These are phyloP conservation scores for Pelagomonas calceolata DNA, from an alignment of 108 stramenopile genomes.

Conservation along the genomic window DNA sequence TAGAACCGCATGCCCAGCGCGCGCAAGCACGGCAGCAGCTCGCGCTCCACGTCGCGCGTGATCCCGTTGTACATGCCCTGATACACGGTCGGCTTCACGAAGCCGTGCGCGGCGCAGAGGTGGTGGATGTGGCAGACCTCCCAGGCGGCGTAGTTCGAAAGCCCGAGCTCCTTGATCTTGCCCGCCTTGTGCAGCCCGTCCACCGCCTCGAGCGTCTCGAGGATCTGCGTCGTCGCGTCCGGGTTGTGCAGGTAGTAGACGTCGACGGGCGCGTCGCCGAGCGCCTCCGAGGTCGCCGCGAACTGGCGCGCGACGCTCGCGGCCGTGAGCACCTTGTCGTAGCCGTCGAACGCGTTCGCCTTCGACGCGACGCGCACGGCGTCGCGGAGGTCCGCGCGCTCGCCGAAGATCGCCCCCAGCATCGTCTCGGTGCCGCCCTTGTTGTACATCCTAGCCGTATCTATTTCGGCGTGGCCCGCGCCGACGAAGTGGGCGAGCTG, in stretches of 20 bases:
- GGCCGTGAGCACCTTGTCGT: neutral
- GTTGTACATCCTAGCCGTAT: slow-evolving; percentile 12
- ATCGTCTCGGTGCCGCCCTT: slow-evolving; percentile 1
- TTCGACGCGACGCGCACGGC: neutral
- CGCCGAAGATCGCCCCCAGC: neutral
- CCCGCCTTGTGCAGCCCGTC: slow-evolving; percentile 24
- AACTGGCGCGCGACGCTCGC: slow-evolving; percentile 17
- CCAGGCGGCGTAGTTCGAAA: slow-evolving; percentile 33
- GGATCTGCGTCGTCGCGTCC: slow-evolving; percentile 20
- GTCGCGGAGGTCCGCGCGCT: neutral
- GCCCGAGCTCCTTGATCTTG: slow-evolving; percentile 25
- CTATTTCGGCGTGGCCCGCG: slow-evolving; percentile 1
- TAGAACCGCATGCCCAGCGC: slow-evolving; percentile 31
- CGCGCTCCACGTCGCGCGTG: slow-evolving; percentile 26
- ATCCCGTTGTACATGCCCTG: slow-evolving; percentile 40
- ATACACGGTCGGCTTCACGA: slow-evolving; percentile 25
- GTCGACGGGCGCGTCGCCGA: slow-evolving; percentile 6
- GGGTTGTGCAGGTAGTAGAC: slow-evolving; percentile 35
- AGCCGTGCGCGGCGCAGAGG: slow-evolving; percentile 20
- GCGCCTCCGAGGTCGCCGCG: slow-evolving; percentile 1
- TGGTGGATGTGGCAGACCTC: slow-evolving; percentile 13
- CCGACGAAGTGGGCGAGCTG: neutral
- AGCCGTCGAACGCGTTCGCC: slow-evolving; percentile 10
- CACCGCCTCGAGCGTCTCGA: slow-evolving; percentile 25
- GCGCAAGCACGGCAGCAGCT: slow-evolving; percentile 28